Evolutionary conservation across 768 basidiomycete species (phyloP), one percentile per base, ranked within the genome.

Genomic region (Nevesoporus exiguus): DNA sequence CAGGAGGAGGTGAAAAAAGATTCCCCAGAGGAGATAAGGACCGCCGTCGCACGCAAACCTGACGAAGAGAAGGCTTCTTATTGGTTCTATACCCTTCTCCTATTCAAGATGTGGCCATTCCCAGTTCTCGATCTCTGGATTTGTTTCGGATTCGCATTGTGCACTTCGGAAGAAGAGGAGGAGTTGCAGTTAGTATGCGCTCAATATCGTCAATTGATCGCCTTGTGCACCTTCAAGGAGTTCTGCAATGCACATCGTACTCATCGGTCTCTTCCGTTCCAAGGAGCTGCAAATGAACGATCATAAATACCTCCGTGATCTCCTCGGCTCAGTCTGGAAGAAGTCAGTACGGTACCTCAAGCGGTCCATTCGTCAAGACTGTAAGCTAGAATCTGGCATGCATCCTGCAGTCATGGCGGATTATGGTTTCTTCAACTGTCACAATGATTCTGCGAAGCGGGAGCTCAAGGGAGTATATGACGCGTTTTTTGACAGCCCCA

Each of bases 381-480:
- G 7, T 10, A 21, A 9, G 15, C 7, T 4, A 40, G 21, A 6
- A 14, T 25, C 22, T 7, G 19, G 31, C 27, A 21, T 29, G 14
- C 43, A 27, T n/a, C 42, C 24, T 25, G 25, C 50, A 13, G 51
- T 47, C 17, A 7, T 19, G 15, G 34, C 24, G 19, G 45, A 52
- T 24, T 52, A 52, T 6, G 45, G 51, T 10, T 52, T 47, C 45
- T 24, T 30, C 29, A 47, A 52, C 31, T 52, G 44, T 46, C 24
- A 11, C 36, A 29, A 47, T 8, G 44, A 47, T n/a, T 47, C 36
- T 3, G 51, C 46, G 22, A 39, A 22, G 51, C 44, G 45, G 29
- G 44, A 46, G 43, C 51, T 46, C 27, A 46, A 39, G 44, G 24
- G 45, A 44, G 45, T 52, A 4, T 52, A 52, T 29, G 47, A 47